Conservation (phyloP, 2,329 filamentous ascomycete species). For the Thielaviopsis ethacetica region DNA sequence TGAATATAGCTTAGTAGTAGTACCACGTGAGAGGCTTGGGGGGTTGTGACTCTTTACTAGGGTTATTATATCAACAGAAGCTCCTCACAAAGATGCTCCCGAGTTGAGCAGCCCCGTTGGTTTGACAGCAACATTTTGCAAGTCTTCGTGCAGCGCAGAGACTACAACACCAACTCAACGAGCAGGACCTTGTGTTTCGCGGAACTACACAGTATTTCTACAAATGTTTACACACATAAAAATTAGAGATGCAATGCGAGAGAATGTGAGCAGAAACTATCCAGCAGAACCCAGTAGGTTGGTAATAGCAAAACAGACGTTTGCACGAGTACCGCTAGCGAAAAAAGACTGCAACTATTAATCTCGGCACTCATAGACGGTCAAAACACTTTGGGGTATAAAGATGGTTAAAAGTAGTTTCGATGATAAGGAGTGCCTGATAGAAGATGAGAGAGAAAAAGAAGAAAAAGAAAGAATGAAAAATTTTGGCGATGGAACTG, state of each 20-base stretch:
- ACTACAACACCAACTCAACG: too few species aligned
- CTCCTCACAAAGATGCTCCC: too few species aligned
- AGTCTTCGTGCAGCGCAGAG: background rate
- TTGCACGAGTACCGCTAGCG: constrained; percentile 84
- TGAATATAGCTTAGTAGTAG: too few species aligned
- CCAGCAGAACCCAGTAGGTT: constrained; percentile 74
- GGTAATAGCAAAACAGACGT: constrained; percentile 23
- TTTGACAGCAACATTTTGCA: too few species aligned
- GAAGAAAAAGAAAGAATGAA: constrained; percentile 17
- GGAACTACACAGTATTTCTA: too few species aligned
- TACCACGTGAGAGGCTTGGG: too few species aligned
- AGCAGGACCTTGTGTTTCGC: too few species aligned
- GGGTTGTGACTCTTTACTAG: too few species aligned
- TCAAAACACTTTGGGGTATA: constrained; percentile 60
- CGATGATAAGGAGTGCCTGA: constrained; percentile 94
- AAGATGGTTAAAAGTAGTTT: constrained; percentile 36
- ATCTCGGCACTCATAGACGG: constrained; percentile 86
- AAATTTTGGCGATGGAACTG: constrained; percentile 9
- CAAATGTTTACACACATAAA: background rate
- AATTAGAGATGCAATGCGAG: background rate
- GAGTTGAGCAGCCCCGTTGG: too few species aligned
- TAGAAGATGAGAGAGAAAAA: constrained; percentile 24
- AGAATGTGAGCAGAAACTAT: constrained; percentile 82
- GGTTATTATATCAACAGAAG: too few species aligned
- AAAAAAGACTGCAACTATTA: constrained; percentile 67